Conservation (phyloP, 2,329 filamentous ascomycete genomes). For the Scedosporium apiospermum region DNA sequence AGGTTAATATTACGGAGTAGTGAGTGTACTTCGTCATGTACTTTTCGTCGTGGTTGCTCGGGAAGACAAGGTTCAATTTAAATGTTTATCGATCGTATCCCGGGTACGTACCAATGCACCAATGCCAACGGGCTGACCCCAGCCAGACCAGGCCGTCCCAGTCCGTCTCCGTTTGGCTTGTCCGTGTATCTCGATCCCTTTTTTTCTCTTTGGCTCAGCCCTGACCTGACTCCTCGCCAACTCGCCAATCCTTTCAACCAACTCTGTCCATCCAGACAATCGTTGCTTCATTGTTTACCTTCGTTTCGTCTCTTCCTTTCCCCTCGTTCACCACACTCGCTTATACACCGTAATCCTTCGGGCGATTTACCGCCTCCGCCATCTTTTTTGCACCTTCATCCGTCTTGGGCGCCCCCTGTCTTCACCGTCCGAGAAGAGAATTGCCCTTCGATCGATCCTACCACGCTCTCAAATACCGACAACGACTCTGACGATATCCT, state of each 20-base stretch:
- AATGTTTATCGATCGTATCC: not conserved
- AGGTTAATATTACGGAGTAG: not conserved
- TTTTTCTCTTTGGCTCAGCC: not conserved
- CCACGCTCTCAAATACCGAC: too few relatives aligned
- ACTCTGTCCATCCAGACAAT: not conserved
- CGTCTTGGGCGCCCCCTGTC: too few relatives aligned
- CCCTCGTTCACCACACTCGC: conserved; percentile 3
- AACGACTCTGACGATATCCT: too few relatives aligned
- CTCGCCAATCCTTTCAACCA: not conserved
- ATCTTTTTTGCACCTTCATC: not conserved
- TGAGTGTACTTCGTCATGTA: not conserved
- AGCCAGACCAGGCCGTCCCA: not conserved
- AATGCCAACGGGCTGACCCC: too few relatives aligned
- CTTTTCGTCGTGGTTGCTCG: not conserved
- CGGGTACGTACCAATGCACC: not conserved
- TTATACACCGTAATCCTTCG: not conserved
- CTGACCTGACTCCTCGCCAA: not conserved
- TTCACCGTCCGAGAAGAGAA: too few relatives aligned
- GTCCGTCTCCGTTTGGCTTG: not conserved
- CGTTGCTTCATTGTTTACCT: not conserved
- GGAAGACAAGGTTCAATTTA: not conserved
- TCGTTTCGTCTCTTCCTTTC: not conserved
- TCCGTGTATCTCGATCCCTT: not conserved
- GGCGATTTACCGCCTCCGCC: not conserved
- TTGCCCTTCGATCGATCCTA: too few relatives aligned